These are phyloP conservation scores for Penicillium sp. DNA, from an alignment of 2,329 filamentous ascomycete genomes.

Conservation along the genomic window DNA sequence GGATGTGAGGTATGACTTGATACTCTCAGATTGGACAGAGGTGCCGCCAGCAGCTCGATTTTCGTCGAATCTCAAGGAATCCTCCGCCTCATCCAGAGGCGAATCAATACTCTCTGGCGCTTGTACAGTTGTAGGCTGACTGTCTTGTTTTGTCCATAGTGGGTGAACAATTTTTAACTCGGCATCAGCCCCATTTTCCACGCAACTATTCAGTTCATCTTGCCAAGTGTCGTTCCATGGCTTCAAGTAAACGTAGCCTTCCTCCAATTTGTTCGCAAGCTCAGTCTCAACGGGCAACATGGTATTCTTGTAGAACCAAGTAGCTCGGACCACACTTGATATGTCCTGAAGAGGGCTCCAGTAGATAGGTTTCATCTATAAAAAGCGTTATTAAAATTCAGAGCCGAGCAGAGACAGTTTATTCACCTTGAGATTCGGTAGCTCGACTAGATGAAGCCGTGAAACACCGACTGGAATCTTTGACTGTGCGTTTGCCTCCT, in stretches of 20 bases:
- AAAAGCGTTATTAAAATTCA: conserved; percentile 3
- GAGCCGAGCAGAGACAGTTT: neutral
- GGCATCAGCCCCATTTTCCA: conserved; percentile 83
- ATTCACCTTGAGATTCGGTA: conserved; percentile 64
- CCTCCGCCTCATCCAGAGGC: conserved; percentile 21
- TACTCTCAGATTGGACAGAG: conserved; percentile 46
- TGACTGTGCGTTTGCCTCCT: conserved; percentile 37
- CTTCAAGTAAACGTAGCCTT: conserved; percentile 81
- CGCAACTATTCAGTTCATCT: conserved; percentile 84
- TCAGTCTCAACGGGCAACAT: conserved; percentile 85
- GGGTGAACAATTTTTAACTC: conserved; percentile 87
- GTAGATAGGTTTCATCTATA: conserved; percentile 91
- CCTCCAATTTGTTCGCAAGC: conserved; percentile 88
- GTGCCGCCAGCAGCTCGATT: conserved; percentile 45
- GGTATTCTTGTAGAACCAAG: conserved; percentile 96
- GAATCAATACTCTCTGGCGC: conserved; percentile 33
- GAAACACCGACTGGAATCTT: conserved; percentile 85
- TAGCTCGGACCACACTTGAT: conserved; percentile 76
- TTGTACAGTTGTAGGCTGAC: conserved; percentile 38
- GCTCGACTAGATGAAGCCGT: conserved; percentile 81
- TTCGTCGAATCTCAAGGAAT: conserved; percentile 30
- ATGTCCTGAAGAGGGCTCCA: conserved; percentile 94
- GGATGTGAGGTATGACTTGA: conserved; percentile 67
- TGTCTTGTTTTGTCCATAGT: conserved; percentile 67
- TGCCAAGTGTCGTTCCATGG: conserved; percentile 92